phyloP scores from a whole-genome alignment of 805 yeast genomes.

The Candida odintsovae region DNA sequence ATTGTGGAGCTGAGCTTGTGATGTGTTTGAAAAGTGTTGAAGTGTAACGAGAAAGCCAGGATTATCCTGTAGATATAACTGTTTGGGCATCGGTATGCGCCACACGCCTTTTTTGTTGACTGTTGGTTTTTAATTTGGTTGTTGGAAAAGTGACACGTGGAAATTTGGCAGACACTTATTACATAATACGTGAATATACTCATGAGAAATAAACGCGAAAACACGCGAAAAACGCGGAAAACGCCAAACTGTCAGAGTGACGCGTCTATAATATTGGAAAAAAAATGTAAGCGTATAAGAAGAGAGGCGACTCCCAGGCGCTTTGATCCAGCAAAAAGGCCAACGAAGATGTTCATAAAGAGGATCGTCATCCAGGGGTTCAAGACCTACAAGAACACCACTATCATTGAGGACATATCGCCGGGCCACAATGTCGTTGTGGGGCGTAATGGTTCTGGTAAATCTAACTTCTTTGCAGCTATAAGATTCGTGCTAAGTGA shows the following conservation, averaged over 20 bases:
- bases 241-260: neutral
- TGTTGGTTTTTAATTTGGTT: conserved; percentile 7
- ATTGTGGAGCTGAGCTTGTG: conserved; percentile 16
- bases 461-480: conserved; percentile 93
- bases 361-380: conserved; percentile 82
- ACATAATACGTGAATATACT: too few relatives aligned
- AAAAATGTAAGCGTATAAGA: neutral
- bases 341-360: conserved; percentile 31
- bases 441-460: conserved; percentile 96
- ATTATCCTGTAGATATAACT: neutral
- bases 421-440: conserved; percentile 83
- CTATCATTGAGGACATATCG: conserved; percentile 69
- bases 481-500: conserved; percentile 88
- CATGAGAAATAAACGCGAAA: too few relatives aligned
- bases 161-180: neutral
- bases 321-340: neutral
- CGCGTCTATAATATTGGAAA: neutral
- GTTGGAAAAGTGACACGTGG: neutral
- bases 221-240: conserved; percentile 10
- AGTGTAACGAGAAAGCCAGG: neutral
- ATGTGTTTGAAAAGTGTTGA: neutral
- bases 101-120: conserved; percentile 5
- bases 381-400: conserved; percentile 83
- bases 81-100: neutral
- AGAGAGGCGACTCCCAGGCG: neutral